Evolutionary conservation across 1,284 basidiomycete species (phyloP).

Genomic region (Heterobasidion occidentale): DNA sequence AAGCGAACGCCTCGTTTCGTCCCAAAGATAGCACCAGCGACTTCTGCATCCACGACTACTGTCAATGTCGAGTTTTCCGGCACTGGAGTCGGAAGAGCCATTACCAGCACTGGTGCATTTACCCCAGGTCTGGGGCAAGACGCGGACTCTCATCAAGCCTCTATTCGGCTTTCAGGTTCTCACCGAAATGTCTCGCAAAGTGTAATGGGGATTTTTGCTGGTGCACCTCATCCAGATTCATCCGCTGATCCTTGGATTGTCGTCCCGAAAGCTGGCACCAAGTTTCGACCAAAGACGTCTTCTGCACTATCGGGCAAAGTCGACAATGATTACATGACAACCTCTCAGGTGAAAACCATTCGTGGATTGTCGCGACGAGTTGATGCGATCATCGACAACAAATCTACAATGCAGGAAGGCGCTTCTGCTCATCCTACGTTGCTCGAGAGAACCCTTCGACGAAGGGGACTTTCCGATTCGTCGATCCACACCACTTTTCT

Average conservation of each 20-base stretch:
- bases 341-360: slow-evolving; percentile 7
- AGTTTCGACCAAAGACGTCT: neutral
- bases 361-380: slow-evolving; percentile 20
- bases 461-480: slow-evolving; percentile 82
- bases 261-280: slow-evolving; percentile 30
- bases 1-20: slow-evolving; percentile 27
- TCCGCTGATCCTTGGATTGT: slow-evolving; percentile 59
- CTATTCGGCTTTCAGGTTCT: slow-evolving; percentile 11
- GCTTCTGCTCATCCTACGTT: slow-evolving; percentile 35
- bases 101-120: slow-evolving; percentile 47
- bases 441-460: slow-evolving; percentile 62
- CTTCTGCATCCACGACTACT: slow-evolving; percentile 79
- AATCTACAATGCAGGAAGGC: slow-evolving; percentile 27
- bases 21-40: slow-evolving; percentile 74
- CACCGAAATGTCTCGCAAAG: slow-evolving; percentile 21
- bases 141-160: neutral
- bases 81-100: slow-evolving; percentile 62
- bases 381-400: slow-evolving; percentile 70
- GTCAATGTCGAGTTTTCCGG: slow-evolving; percentile 93
- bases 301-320: slow-evolving; percentile 10
- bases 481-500: slow-evolving; percentile 83
- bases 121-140: slow-evolving; percentile 10
- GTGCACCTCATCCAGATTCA: slow-evolving; percentile 47
- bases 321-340: slow-evolving; percentile 2
- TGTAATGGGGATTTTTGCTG: slow-evolving; percentile 79